A percentile compares a stretch with the other conserved stretches of the same genome.
phyloP scores from a whole-genome alignment of 2,329 filamentous ascomycete genomes.

The Alternaria sp. region DNA sequence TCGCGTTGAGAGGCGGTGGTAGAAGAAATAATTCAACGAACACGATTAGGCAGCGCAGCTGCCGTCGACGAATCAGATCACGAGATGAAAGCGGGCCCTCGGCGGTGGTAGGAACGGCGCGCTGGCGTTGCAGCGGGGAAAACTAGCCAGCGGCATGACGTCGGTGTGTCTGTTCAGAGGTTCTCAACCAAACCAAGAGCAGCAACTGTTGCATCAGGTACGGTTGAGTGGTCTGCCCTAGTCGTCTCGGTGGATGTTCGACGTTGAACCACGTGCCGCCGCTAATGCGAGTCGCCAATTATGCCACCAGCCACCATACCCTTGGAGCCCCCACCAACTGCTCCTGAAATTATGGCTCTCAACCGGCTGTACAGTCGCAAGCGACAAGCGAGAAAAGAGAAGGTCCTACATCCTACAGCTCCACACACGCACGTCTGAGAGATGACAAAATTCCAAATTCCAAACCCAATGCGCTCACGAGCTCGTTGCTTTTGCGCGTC shows the following conservation, averaged over 20 bases:
- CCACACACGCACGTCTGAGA: not conserved
- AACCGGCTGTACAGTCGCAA: not conserved
- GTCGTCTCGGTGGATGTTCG: not conserved
- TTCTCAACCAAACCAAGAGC: not conserved
- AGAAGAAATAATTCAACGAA: not conserved
- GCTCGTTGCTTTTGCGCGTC: not conserved
- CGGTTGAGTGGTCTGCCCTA: not conserved
- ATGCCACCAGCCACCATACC: not conserved
- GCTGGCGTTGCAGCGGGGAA: not conserved
- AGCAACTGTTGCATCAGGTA: slow-evolving; percentile 1
- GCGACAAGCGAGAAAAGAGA: not conserved
- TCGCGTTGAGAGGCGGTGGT: not conserved
- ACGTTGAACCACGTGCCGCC: not conserved
- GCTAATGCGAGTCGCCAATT: not conserved
- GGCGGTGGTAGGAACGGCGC: not conserved
- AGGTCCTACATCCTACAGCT: not conserved
- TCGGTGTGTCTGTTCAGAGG: not conserved
- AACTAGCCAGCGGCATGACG: not conserved
- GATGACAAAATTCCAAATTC: not conserved
- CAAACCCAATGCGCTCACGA: not conserved
- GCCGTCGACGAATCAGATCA: no score
- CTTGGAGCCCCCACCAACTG: not conserved
- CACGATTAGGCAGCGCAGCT: no score
- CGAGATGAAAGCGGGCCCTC: no score
- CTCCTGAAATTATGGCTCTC: not conserved